A percentile compares a stretch with the other conserved stretches of the same genome.
Conservation (phyloP, 306 rosid genomes). For the Ceratonia siliqua region DNA sequence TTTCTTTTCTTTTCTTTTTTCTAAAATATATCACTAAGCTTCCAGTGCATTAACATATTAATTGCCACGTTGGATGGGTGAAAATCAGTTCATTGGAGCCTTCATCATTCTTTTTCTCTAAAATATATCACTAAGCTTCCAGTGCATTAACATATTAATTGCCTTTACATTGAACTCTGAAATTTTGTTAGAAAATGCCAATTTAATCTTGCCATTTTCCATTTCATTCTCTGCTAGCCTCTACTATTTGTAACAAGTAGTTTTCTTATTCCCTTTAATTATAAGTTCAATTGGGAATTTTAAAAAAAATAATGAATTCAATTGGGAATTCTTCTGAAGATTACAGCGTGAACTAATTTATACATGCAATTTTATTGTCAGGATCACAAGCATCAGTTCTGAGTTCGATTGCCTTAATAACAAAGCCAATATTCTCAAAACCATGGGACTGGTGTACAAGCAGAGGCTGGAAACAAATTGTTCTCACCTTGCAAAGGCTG, state of each 20-base stretch:
- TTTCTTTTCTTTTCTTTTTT: not conserved
- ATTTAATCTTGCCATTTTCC: not conserved
- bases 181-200: not conserved
- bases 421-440: constrained; percentile 52
- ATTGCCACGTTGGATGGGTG: too few relatives aligned
- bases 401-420: constrained; percentile 55
- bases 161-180: not conserved
- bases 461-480: constrained; percentile 66
- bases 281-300: not conserved
- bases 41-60: not conserved
- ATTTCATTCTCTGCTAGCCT: not conserved
- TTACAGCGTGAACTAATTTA: constrained; percentile 28
- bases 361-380: constrained; percentile 44
- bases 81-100: too few relatives aligned
- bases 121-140: too few relatives aligned
- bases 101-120: too few relatives aligned
- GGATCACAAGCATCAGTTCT: constrained; percentile 63
- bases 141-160: not conserved
- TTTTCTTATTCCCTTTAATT: not conserved
- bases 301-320: not conserved
- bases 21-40: not conserved
- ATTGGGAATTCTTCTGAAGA: constrained; percentile 13
- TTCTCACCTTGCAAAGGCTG: constrained; percentile 84
- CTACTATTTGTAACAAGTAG: not conserved
- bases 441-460: constrained; percentile 57